Percentiles rank a stretch among this genome's conserved stretches.
These are phyloP conservation scores for Pseudogymnoascus sp. DNA, from an alignment of 2,329 filamentous ascomycete species.

Conservation along the genomic window DNA sequence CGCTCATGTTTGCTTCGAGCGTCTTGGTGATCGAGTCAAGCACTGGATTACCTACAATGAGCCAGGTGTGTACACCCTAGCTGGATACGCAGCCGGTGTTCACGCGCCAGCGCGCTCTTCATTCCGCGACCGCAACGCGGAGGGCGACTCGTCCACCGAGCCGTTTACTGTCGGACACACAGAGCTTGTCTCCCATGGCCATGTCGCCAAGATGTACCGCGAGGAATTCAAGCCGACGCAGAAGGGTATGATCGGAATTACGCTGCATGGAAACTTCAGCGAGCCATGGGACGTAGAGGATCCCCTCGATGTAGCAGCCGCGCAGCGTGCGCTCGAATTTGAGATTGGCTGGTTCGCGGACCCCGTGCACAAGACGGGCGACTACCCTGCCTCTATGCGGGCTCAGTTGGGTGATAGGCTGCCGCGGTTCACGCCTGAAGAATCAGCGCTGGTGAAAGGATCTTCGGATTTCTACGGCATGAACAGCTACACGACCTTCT, in stretches of 20 bases:
- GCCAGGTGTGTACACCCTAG: conserved; percentile 74
- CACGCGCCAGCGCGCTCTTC: conserved; percentile 77
- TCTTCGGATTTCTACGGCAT: conserved; percentile 91
- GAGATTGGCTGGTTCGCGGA: conserved; percentile 83
- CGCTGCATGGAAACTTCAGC: conserved; percentile 72
- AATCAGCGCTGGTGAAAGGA: conserved; percentile 64
- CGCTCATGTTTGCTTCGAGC: conserved; percentile 30
- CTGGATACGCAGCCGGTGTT: conserved; percentile 68
- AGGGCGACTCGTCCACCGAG: conserved; percentile 68
- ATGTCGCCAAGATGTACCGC: conserved; percentile 73
- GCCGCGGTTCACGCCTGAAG: conserved; percentile 64
- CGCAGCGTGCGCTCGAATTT: conserved; percentile 76
- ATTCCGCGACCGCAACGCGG: conserved; percentile 59
- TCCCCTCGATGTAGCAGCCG: conserved; percentile 67
- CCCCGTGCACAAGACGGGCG: conserved; percentile 68
- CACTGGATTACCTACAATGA: conserved; percentile 91
- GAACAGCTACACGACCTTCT: conserved; percentile 91
- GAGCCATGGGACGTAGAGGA: conserved; percentile 77
- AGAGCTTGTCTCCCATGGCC: conserved; percentile 69
- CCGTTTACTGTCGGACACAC: conserved; percentile 79
- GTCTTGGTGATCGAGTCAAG: conserved; percentile 41
- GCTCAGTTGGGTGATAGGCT: conserved; percentile 72
- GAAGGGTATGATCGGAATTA: conserved; percentile 77
- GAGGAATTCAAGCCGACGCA: conserved; percentile 69
- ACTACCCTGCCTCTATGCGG: conserved; percentile 77